Evolutionary conservation across 495 filamentous ascomycete species (phyloP), one percentile per base, ranked within the genome.

Genomic region (Neurospora sp.): DNA sequence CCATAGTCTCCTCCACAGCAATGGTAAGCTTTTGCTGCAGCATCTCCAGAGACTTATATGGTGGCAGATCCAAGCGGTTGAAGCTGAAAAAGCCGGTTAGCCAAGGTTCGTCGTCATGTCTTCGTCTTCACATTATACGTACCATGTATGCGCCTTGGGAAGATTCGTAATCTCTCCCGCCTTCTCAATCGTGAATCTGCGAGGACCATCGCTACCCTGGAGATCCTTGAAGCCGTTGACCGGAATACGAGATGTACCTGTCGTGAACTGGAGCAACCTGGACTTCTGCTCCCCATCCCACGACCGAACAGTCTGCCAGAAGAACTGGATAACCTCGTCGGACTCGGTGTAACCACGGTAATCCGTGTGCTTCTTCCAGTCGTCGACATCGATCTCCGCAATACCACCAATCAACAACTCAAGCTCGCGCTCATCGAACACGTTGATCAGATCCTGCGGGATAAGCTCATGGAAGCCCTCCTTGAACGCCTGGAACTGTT

Each of bases 331-430:
- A 39, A 98, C 96, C 78, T 97, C 93, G 80, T 98, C 96, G 70
- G 89, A 90, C 82, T 99, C 96, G 46, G 97, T 97, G 85, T 99
- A 99, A n/a, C 96, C 96, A 73, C 96, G 90, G 83, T 99, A 99
- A 80, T 99, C 96, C n/a, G 96, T 99, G 84, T 99, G 96, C 85
- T 99, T 99, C 91, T 99, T 99, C 96, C 96, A 99, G 82, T 99
- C 96, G 69, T 98, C 96, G 22, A 99, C 96, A 78, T 99, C 96
- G 76, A 99, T 99, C 81, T 99, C 96, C 61, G 96, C 96, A 79
- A 99, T 99, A 86, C 96, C 96, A 74, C 96, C 96, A 80, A 99
- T 98, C 75, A 99, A 85, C 76, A 99, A 83, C 82, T 99, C 96
- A 69, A 99, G 85, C 81, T 99, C 96, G 71, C 96, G 92, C 85